Conservation (phyloP, 2,329 filamentous ascomycete species). For the Fusarium sublunatum region DNA sequence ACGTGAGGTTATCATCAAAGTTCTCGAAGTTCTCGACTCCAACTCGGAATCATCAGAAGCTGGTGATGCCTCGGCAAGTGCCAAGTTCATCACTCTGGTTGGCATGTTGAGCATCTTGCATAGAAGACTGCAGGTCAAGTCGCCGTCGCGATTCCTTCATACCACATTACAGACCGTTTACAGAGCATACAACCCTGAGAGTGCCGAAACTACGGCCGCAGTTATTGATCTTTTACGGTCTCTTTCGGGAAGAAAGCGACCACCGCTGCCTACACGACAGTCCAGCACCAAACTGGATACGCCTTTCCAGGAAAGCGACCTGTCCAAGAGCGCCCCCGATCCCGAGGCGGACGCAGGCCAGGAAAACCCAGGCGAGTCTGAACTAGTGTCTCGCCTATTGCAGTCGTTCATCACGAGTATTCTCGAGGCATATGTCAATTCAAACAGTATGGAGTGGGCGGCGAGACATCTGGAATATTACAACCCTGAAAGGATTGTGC, state of each 20-base stretch:
- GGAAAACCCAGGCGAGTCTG: conserved; percentile 65
- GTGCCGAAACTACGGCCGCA: conserved; percentile 74
- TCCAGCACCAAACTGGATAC: conserved; percentile 68
- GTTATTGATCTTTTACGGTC: conserved; percentile 78
- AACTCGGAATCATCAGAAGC: conserved; percentile 55
- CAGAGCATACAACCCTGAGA: conserved; percentile 70
- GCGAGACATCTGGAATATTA: conserved; percentile 75
- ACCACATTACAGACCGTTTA: conserved; percentile 79
- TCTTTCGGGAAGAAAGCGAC: conserved; percentile 74
- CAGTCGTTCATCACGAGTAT: conserved; percentile 83
- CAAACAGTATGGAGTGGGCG: conserved; percentile 70
- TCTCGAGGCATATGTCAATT: conserved; percentile 77
- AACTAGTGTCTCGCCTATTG: conserved; percentile 72
- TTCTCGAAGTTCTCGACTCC: conserved; percentile 75
- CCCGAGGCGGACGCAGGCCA: conserved; percentile 63
- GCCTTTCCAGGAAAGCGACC: conserved; percentile 65
- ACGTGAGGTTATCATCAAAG: conserved; percentile 82
- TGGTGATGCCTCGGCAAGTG: conserved; percentile 49
- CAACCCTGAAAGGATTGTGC: conserved; percentile 71
- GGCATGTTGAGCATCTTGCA: conserved; percentile 79
- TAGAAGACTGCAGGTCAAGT: conserved; percentile 78
- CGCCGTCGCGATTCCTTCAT: conserved; percentile 81
- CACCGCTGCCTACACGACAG: conserved; percentile 68
- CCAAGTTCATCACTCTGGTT: conserved; percentile 75
- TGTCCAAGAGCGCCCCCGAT: conserved; percentile 68